These are phyloP conservation scores for Trypanosomatidae sp. DNA, from an alignment of 208 protist genomes.

Conservation along the genomic window DNA sequence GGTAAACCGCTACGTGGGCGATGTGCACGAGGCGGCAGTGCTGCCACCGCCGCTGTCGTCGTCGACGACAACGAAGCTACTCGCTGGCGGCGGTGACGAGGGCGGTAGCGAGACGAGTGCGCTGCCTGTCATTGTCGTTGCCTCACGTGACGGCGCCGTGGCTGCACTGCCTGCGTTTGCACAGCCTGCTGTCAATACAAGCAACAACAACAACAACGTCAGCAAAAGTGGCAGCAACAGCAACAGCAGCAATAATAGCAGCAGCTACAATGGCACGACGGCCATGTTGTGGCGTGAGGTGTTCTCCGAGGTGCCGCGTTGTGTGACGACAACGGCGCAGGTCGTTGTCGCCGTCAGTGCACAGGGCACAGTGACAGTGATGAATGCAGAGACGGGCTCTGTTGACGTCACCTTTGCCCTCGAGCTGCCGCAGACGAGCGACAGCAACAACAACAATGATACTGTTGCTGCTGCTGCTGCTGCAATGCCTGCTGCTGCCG, in stretches of 20 bases:
- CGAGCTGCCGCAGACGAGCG: constrained; percentile 1
- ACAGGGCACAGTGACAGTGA: constrained; percentile 22
- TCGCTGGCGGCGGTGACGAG: too few relatives aligned
- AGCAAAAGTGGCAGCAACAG: too few relatives aligned
- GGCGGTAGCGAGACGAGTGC: too few relatives aligned
- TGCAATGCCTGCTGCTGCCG: too few relatives aligned
- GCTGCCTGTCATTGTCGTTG: constrained; percentile 25
- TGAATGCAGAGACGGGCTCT: constrained; percentile 29
- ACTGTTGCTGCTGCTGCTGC: too few relatives aligned
- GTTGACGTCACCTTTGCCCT: constrained; percentile 40
- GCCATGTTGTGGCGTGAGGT: constrained; percentile 51
- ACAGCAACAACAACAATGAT: not conserved
- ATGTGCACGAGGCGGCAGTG: constrained; percentile 47
- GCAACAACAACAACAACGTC: too few relatives aligned
- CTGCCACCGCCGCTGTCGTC: too few relatives aligned
- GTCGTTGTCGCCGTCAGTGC: constrained; percentile 27
- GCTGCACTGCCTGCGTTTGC: constrained; percentile 11
- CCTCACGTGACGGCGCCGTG: constrained; percentile 56
- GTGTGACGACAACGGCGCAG: constrained; percentile 16
- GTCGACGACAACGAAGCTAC: too few relatives aligned
- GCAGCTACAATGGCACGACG: constrained; percentile 8
- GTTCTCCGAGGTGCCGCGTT: constrained; percentile 27
- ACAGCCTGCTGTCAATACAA: not conserved
- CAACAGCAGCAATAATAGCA: too few relatives aligned
- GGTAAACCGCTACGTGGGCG: constrained; percentile 54